A percentile compares a stretch with the other conserved stretches of the same genome.
Evolutionary conservation across 495 filamentous ascomycete genomes (phyloP).

Genomic region (Acidiella bohemica): DNA sequence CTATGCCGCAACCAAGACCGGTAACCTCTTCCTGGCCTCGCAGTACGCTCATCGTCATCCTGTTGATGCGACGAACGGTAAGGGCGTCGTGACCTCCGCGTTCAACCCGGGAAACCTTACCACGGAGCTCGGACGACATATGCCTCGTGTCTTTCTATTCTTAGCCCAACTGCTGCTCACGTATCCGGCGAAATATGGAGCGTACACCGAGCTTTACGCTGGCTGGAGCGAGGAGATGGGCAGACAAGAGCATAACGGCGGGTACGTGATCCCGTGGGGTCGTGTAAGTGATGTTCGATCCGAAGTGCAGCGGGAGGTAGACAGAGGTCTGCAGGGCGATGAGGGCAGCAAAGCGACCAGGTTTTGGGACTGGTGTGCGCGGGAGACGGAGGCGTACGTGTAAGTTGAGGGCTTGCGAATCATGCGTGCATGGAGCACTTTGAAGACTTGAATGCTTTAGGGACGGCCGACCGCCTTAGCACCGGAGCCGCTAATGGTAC

Average conservation of each 20-base stretch:
- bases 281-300: slow-evolving; percentile 16
- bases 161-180: background rate
- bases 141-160: background rate
- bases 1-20: slow-evolving; percentile 34
- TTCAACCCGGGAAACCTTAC: slow-evolving; percentile 22
- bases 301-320: slow-evolving; percentile 15
- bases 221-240: slow-evolving; percentile 20
- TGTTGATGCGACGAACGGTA: background rate
- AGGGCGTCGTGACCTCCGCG: slow-evolving; percentile 12
- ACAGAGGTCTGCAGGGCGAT: background rate
- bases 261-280: slow-evolving; percentile 28
- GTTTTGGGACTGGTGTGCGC: slow-evolving; percentile 29
- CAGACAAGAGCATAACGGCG: slow-evolving; percentile 19
- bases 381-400: slow-evolving; percentile 15
- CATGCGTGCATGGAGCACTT: too few species aligned
- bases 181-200: slow-evolving; percentile 21
- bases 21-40: slow-evolving; percentile 29
- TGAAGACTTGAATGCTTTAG: too few species aligned
- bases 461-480: too few species aligned
- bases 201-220: slow-evolving; percentile 27
- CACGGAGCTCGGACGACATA: slow-evolving; percentile 17
- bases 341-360: slow-evolving; percentile 19
- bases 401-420: too few species aligned
- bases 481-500: too few species aligned
- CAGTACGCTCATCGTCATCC: slow-evolving; percentile 3